Base-by-base conservation (phyloP, 129 eudicot genomes). In the Flaveria robusta region DNA sequence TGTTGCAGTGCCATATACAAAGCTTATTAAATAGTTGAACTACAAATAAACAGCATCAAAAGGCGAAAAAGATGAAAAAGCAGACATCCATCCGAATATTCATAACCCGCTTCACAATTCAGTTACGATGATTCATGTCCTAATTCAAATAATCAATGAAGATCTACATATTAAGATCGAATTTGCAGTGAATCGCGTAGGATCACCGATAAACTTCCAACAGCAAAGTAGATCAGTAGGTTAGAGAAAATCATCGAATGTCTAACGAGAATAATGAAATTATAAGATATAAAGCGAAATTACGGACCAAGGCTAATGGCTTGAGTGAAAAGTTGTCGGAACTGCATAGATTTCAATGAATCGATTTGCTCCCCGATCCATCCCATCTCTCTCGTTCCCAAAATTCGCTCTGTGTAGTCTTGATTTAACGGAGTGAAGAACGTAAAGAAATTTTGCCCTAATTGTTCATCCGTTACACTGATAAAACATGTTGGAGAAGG, bases 321-420 rank as follows among this genome's bases (percentile, higher is more conserved):
- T 85, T 88, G 97, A 45, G 92, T 81, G 80, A 88, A 76, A 3
- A 81, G 71, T 80, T 91, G 96, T 71, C 97, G 73, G 83, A 88
- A 81, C 46, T 88, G 88, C 75, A 91, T 78, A n/a, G 92, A 91
- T 77, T 86, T 91, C 74, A 91, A 70, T 0, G 95, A 83, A 66
- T 91, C 95, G 85, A 91, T 77, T 74, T 87, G 89, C 31, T 91
- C 97, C 55, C 92, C 92, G 85, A 91, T 77, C 95, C 92, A 88
- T 43, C 96, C 97, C 97, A 91, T 72, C 66, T 71, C 45, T 77
- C 67, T 71, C 50, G 47, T 19, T 55, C 43, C n/a, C 37, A 56
- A 55, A 70, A 54, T 68, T 76, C 47, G 22, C 26, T 49, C 42
- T 66, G 76, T 58, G 58, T 43, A 76, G 65, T 51, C 58, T 74